Percentiles rank a stretch among this genome's conserved stretches.
Conservation (phyloP, 768 basidiomycete genomes). For the Mycena leptocephala region DNA sequence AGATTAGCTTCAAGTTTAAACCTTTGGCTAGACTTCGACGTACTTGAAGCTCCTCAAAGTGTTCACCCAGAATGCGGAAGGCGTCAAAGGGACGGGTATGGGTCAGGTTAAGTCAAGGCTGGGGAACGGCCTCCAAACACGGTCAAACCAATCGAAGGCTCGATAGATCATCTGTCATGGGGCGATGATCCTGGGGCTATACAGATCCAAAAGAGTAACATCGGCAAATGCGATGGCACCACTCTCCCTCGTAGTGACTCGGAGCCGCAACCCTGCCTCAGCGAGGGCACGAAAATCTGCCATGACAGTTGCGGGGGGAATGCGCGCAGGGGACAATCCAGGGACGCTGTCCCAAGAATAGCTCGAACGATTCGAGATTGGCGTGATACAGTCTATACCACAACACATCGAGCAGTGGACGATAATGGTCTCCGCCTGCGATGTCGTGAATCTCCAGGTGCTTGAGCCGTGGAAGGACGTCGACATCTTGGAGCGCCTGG, state of each 20-base stretch:
- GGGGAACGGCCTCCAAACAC: no score
- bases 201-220: not conserved
- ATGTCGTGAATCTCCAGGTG: not conserved
- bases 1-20: no score
- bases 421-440: not conserved
- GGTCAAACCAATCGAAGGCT: no score
- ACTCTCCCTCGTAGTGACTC: not conserved
- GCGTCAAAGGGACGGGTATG: no score
- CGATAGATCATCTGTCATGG: no score
- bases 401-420: not conserved
- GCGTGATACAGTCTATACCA: not conserved
- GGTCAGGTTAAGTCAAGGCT: no score
- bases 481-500: not conserved
- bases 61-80: no score
- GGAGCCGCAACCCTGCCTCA: not conserved
- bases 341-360: not conserved
- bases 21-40: no score
- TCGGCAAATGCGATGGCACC: not conserved
- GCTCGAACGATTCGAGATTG: not conserved
- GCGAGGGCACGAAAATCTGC: not conserved
- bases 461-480: slow-evolving; percentile 3
- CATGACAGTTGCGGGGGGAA: not conserved
- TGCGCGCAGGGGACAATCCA: not conserved
- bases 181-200: no score
- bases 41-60: no score